These are phyloP conservation scores for Sanghuangporus weigelae DNA, from an alignment of 1,284 basidiomycete genomes.

Conservation along the genomic window DNA sequence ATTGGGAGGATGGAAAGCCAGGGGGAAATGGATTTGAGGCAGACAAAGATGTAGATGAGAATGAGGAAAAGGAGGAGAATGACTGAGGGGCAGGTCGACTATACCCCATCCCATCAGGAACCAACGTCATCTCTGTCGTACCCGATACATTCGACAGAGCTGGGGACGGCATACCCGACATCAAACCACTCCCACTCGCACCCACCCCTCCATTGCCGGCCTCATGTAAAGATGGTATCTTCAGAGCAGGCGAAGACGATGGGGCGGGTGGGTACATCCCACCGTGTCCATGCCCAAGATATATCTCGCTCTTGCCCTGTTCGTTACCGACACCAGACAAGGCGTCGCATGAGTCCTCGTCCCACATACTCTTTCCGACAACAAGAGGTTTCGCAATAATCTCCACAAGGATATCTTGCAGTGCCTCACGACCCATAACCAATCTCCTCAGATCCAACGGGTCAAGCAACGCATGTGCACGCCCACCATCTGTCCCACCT, in stretches of 20 bases:
- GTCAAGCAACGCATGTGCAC: constrained; percentile 27
- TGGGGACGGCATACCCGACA: background rate
- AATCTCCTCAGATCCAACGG: constrained; percentile 28
- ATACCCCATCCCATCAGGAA: background rate
- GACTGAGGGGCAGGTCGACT: background rate
- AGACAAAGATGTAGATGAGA: background rate
- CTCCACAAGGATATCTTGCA: constrained; percentile 24
- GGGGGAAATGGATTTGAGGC: background rate
- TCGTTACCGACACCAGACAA: background rate
- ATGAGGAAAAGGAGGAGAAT: background rate
- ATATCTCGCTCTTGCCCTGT: background rate
- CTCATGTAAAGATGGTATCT: background rate
- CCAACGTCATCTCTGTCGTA: background rate
- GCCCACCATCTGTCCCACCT: constrained; percentile 26
- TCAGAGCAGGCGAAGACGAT: constrained; percentile 12
- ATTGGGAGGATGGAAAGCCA: background rate
- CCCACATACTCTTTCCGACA: constrained; percentile 1
- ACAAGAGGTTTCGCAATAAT: constrained; percentile 23
- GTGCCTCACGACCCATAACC: constrained; percentile 29
- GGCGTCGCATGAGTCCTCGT: background rate
- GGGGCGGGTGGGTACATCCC: constrained; percentile 13
- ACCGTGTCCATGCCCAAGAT: background rate
- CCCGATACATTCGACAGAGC: background rate
- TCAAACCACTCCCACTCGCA: too few species aligned
- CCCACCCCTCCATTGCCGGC: background rate